phyloP scores from a whole-genome alignment of 78 protist species.

The Carpediemonas membranifera region DNA sequence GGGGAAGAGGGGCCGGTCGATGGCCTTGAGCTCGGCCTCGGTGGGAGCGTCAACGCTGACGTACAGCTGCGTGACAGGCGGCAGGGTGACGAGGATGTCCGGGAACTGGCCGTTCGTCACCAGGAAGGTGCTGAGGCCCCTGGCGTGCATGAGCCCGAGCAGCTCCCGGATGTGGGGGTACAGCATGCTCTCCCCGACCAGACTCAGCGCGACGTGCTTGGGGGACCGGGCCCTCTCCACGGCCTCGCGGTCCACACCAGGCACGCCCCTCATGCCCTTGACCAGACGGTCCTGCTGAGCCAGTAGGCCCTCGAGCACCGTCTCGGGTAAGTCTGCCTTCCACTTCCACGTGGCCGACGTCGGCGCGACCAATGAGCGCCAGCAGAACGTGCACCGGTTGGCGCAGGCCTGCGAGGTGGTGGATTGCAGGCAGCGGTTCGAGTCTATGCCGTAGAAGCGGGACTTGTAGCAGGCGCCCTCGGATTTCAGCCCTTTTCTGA shows the following conservation, averaged over 20 bases:
- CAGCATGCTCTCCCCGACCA: conserved; percentile 81
- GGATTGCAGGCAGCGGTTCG: conserved; percentile 66
- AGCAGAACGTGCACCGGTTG: conserved; percentile 85
- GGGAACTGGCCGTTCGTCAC: conserved; percentile 88
- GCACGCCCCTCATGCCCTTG: conserved; percentile 3
- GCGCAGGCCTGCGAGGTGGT: conserved; percentile 80
- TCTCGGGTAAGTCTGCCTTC: conserved; percentile 42
- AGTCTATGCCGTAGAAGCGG: conserved; percentile 59
- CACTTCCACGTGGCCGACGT: conserved; percentile 54
- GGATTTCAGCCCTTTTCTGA: conserved; percentile 63
- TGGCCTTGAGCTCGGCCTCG: conserved; percentile 32
- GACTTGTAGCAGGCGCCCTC: conserved; percentile 80
- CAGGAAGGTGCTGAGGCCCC: conserved; percentile 62
- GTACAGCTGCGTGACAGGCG: conserved; percentile 73
- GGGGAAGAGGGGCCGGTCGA: conserved; percentile 69
- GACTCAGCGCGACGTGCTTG: conserved; percentile 72
- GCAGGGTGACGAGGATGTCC: conserved; percentile 28
- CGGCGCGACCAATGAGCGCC: too few relatives aligned
- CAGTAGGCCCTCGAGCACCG: conserved; percentile 13
- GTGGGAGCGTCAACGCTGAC: conserved; percentile 72
- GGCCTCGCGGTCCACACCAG: conserved; percentile 45
- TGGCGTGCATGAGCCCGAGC: conserved; percentile 43
- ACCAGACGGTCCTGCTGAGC: conserved; percentile 33
- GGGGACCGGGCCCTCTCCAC: conserved; percentile 34
- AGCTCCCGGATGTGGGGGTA: conserved; percentile 69